These are phyloP conservation scores for Candida oleophila DNA, from an alignment of 805 yeast genomes.

Conservation along the genomic window DNA sequence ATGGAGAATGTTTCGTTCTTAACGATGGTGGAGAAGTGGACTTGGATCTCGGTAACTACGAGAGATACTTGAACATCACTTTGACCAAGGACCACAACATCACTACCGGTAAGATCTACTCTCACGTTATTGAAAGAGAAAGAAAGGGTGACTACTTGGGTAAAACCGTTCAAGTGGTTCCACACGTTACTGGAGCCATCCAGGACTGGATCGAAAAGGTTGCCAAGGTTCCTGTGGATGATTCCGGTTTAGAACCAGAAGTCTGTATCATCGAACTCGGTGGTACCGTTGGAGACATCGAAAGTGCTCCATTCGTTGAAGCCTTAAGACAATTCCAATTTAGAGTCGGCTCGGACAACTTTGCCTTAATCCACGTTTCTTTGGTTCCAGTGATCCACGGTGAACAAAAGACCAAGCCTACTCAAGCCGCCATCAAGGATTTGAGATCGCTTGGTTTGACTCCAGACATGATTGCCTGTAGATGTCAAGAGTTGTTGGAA, in stretches of 20 bases:
- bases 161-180: conserved; percentile 99
- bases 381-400: conserved; percentile 97
- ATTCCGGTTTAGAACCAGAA: conserved; percentile 85
- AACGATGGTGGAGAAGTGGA: conserved; percentile 99
- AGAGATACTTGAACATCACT: conserved; percentile 91
- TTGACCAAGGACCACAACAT: conserved; percentile 93
- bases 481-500: conserved; percentile 85
- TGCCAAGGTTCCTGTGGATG: conserved; percentile 87
- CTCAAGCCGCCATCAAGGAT: conserved; percentile 98
- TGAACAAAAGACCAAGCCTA: conserved; percentile 98
- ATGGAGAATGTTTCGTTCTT: conserved; percentile 97
- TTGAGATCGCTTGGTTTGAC: conserved; percentile 90
- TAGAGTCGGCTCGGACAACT: conserved; percentile 90
- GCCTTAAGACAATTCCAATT: conserved; percentile 99
- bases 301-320: conserved; percentile 97
- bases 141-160: conserved; percentile 97
- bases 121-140: conserved; percentile 89
- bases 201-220: conserved; percentile 99
- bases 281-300: conserved; percentile 99
- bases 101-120: conserved; percentile 97
- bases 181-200: conserved; percentile 94
- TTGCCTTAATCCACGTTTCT: conserved; percentile 94
- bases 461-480: conserved; percentile 97
- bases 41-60: conserved; percentile 96
- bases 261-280: conserved; percentile 97